Conservation (phyloP, 2,329 filamentous ascomycete genomes). For the Fusarium sp. region DNA sequence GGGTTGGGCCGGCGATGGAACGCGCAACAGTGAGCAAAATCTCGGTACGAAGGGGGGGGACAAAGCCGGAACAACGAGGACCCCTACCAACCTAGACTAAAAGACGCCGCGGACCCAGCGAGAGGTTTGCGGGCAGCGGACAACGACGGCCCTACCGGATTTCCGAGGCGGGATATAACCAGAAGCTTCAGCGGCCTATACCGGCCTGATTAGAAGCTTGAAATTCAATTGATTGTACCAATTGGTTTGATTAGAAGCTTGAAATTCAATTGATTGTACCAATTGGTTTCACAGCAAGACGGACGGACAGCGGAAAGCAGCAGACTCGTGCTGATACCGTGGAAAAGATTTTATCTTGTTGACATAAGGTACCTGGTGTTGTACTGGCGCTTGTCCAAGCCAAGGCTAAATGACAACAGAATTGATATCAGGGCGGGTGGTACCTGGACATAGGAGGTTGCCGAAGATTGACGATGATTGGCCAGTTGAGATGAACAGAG, state of each 20-base stretch:
- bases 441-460: conserved; percentile 39
- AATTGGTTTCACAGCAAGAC: conserved; percentile 2
- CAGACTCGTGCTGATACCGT: neutral
- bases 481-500: conserved; percentile 22
- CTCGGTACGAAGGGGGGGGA: conserved; percentile 47
- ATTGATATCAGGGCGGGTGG: conserved; percentile 41
- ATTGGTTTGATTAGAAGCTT: conserved; percentile 4
- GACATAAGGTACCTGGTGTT: conserved; percentile 13
- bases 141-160: conserved; percentile 49
- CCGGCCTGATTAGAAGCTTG: neutral
- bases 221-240: neutral
- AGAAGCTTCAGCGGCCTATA: neutral
- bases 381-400: conserved; percentile 21
- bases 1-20: conserved; percentile 48
- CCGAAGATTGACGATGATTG: conserved; percentile 36
- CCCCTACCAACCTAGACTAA: conserved; percentile 41
- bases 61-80: conserved; percentile 47
- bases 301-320: neutral
- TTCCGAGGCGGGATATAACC: conserved; percentile 35
- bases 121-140: conserved; percentile 41
- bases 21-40: conserved; percentile 49
- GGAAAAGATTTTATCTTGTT: neutral
- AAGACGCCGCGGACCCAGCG: conserved; percentile 36
- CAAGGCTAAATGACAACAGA: conserved; percentile 27
- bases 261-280: neutral